Evolutionary conservation across 2,329 filamentous ascomycete species (phyloP).

Genomic region (Epichloe sylvatica): DNA sequence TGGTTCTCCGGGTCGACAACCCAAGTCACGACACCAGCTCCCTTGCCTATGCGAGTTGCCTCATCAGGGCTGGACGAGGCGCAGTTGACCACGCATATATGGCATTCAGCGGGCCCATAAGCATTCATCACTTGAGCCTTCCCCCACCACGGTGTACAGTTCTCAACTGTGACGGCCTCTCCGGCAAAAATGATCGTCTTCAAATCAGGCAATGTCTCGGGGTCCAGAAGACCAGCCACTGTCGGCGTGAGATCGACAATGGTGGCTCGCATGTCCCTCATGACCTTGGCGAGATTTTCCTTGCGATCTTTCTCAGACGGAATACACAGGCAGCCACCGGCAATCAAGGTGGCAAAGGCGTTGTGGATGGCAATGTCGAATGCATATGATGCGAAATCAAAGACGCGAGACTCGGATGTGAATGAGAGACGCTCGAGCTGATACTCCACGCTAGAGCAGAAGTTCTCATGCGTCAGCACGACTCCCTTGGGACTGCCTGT

Average conservation of each 20-base stretch:
- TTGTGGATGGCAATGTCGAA: conserved; percentile 5
- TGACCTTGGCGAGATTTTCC: not conserved
- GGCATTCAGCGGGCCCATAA: conserved; percentile 2
- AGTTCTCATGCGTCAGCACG: not conserved
- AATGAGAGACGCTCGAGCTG: conserved; percentile 16
- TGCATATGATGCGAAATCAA: conserved; percentile 7
- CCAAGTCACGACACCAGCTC: not conserved
- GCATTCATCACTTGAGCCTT: not conserved
- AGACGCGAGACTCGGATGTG: conserved; percentile 18
- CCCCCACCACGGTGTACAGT: not conserved
- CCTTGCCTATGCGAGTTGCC: not conserved
- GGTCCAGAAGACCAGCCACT: not conserved
- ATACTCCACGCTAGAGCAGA: conserved; percentile 9
- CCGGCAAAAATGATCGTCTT: not conserved
- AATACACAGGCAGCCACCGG: conserved; percentile 6
- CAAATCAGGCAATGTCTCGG: not conserved
- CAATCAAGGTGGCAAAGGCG: conserved; percentile 1
- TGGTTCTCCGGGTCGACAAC: not conserved
- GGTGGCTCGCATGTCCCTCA: not conserved
- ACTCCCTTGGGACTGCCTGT: not conserved
- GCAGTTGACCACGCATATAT: too few relatives aligned
- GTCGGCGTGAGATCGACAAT: not conserved
- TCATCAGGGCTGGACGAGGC: conserved; percentile 24
- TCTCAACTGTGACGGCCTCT: not conserved
- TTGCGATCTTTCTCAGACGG: conserved; percentile 4